Conservation (phyloP, 2,329 filamentous ascomycete genomes). For the Drechslera avenae region DNA sequence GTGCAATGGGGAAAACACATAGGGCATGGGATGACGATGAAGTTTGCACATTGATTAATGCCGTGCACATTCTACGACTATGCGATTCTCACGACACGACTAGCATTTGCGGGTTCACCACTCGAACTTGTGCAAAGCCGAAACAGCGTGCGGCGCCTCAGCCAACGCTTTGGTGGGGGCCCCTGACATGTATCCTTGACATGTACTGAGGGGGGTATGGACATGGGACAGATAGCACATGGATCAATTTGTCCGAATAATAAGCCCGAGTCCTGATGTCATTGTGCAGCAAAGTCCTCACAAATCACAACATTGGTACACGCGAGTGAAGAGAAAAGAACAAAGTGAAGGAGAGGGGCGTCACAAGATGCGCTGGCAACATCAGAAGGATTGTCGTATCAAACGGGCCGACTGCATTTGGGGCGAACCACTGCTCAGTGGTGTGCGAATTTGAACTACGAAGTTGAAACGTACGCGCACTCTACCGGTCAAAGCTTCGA, state of each 20-base stretch:
- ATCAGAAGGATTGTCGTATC: slow-evolving; percentile 12
- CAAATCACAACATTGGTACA: slow-evolving; percentile 28
- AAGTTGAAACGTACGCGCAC: slow-evolving; percentile 21
- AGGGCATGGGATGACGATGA: no score
- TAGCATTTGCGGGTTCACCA: neutral
- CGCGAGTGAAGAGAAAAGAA: slow-evolving; percentile 3
- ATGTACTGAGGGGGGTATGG: slow-evolving; percentile 25
- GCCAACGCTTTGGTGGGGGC: slow-evolving; percentile 14
- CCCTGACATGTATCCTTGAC: slow-evolving; percentile 14
- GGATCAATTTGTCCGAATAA: neutral
- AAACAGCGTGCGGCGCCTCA: slow-evolving; percentile 1
- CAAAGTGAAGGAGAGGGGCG: slow-evolving; percentile 9
- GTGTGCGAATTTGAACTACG: slow-evolving; percentile 12
- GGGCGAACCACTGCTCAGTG: slow-evolving; percentile 5
- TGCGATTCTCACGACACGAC: neutral
- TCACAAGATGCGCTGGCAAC: slow-evolving; percentile 27
- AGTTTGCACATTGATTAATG: neutral
- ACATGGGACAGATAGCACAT: no score
- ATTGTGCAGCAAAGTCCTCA: slow-evolving; percentile 16
- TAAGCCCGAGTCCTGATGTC: slow-evolving; percentile 26
- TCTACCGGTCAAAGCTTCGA: slow-evolving; percentile 5
- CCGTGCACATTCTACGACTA: neutral
- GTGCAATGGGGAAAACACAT: neutral
- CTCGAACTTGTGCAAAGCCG: neutral
- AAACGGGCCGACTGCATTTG: slow-evolving; percentile 9